Percentiles rank a stretch among this genome's conserved stretches.
Conservation (phyloP, 257 asterid genomes). For the Verbascum thapsus region DNA sequence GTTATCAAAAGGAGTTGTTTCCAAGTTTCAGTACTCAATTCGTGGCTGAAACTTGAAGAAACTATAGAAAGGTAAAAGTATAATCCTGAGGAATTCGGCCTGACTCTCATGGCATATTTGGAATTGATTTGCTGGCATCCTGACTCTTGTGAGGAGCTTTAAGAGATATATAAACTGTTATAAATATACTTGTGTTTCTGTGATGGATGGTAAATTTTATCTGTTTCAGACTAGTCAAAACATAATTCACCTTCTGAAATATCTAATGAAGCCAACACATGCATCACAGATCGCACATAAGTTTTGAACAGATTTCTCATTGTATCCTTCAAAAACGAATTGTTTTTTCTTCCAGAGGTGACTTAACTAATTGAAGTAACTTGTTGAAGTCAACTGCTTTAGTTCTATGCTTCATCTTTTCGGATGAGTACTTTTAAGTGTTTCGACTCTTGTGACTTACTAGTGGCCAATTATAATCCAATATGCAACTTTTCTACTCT, state of each 20-base stretch:
- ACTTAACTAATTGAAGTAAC: neutral
- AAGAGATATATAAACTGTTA: neutral
- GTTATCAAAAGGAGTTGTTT: neutral
- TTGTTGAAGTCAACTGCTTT: neutral
- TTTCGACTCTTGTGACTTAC: too few relatives aligned
- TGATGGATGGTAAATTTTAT: neutral
- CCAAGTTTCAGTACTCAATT: neutral
- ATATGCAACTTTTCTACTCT: too few relatives aligned
- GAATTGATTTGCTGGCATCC: neutral
- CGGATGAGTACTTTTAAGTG: neutral
- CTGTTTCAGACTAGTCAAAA: neutral
- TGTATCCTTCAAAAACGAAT: constrained; percentile 16
- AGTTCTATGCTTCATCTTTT: neutral
- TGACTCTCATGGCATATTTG: constrained; percentile 6
- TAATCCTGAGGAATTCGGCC: constrained; percentile 5
- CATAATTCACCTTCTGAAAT: neutral
- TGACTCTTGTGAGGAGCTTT: neutral
- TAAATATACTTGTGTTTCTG: neutral
- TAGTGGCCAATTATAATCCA: too few relatives aligned
- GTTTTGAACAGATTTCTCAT: neutral
- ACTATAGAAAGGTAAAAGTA: neutral
- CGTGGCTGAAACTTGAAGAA: constrained; percentile 5
- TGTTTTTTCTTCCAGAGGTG: neutral
- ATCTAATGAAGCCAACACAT: constrained; percentile 1
- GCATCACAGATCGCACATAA: neutral